Base-by-base conservation (phyloP, 345 rosid genomes). In the Populus pruinosa region DNA sequence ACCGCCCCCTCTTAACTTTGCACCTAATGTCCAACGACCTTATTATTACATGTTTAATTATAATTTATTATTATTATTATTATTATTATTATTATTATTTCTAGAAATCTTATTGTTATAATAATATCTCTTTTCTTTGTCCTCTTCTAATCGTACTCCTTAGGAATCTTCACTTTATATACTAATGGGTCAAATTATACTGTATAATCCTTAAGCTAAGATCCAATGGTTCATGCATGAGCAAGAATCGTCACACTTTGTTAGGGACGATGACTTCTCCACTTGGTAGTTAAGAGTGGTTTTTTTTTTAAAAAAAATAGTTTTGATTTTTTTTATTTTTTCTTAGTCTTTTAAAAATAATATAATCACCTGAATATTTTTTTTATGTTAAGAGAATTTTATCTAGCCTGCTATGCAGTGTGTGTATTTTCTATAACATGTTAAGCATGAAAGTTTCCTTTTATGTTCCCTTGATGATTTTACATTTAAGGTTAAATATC, bases 1-100 rank as follows among this genome's bases (percentile, higher is more conserved):
- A 43, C 70, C 69, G 18, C 23, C 76, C 20, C 7, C 65, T 33
- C 65, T 70, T 53, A 33, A 33, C 72, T 74, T 76, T 74, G 69
- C 80, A 80, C 87, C 81, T 49, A 82, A 73, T 76, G 64, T 71
- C 53, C 77, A 80, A 78, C 84, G n/a, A 76, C 77, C 71, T 75
- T 64, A 5, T 17, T 5, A n/a, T 56, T 20, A 11, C 16, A 43
- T 17, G 29, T 38, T 71, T 23, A 31, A 70, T 25, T 14, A 4
- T 49, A 6, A 50, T 50, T 8, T 20, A 0, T 0, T 14, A 3
- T 70, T 55, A 0, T 8, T 16, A 23, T 38, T 17, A 29, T 56
- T 36, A 14, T 0, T 13, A 6, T 70, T 55, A 1, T 8, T 16
- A 23, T 38, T 17, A 27, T 56, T 36, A 14, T 35, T 39, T 6